Base-by-base conservation (phyloP, 306 rosid genomes). In the Ormosia emarginata region DNA sequence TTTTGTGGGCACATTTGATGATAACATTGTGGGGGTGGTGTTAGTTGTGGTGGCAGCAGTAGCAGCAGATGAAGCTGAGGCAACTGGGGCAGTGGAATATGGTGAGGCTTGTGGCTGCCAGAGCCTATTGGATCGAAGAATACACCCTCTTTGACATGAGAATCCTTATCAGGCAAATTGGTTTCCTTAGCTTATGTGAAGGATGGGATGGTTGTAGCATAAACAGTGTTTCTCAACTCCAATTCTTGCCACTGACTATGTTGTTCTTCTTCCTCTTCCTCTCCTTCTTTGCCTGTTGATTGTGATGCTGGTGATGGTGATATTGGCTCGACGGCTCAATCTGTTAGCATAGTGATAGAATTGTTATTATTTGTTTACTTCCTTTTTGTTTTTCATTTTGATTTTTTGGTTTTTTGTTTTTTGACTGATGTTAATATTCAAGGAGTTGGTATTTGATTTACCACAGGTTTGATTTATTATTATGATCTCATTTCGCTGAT, bases 261-360 rank as follows among this genome's bases (percentile, higher is more conserved):
- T 44, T 86, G 69, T 57, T 69, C 30, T 49, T 78, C 78, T 68
- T 63, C 69, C 2, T 63, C 74, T 4, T 18, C 67, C 13, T 39
- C 81, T 67, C 8, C 63, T 76, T 52, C 81, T 82, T 67, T 71
- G 46, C 55, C 79, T 84, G 69, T 47, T 88, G 84, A 83, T 81
- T 83, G 34, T 75, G 86, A 62, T 80, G 71, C 17, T 78, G 77
- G 43, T 79, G 82, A 49, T 79, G 87, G 92, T 90, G 94, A 86
- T 90, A 88, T 88, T 90, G 94, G 94, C 94, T 82, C 74, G 84
- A 88, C 71, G 94, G 94, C 94, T 90, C 94, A 90, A 90, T 90
- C 94, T 82, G 70, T 78, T 81, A 77, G 56, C 59, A 70, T 78
- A 29, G 41, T 68, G 46, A 79, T 67, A 74, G 9, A 24, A 67